phyloP scores from a whole-genome alignment of 2,329 filamentous ascomycete genomes.

The Sclerotinia glacialis region DNA sequence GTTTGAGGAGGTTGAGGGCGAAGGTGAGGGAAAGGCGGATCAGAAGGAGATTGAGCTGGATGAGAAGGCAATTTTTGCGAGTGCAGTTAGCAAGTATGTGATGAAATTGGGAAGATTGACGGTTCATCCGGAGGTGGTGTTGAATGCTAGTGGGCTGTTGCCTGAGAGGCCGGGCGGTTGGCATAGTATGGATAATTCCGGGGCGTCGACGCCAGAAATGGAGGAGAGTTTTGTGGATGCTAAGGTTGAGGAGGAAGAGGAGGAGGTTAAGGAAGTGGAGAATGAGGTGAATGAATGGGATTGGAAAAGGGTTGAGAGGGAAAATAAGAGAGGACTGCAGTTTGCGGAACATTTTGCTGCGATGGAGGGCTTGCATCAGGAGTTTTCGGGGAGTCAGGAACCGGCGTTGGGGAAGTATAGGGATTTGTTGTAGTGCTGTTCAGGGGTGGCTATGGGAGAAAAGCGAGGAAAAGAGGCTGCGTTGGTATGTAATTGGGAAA shows the following conservation, averaged over 20 bases:
- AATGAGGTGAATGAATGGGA: constrained; percentile 46
- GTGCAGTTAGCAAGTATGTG: constrained; percentile 75
- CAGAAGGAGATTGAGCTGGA: constrained; percentile 41
- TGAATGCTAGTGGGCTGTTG: constrained; percentile 69
- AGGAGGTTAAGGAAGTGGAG: constrained; percentile 10
- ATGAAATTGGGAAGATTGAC: constrained; percentile 81
- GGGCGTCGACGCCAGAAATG: constrained; percentile 33
- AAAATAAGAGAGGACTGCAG: constrained; percentile 54
- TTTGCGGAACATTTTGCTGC: constrained; percentile 55
- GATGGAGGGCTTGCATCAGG: constrained; percentile 51
- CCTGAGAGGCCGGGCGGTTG: constrained; percentile 69
- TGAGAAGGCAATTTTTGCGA: constrained; percentile 66
- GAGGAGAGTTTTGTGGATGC: constrained; percentile 14
- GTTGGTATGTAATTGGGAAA: background rate
- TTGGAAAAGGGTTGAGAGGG: constrained; percentile 56
- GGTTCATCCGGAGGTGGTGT: constrained; percentile 73
- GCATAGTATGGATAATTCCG: constrained; percentile 42
- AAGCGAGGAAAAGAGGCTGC: background rate
- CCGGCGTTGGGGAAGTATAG: constrained; percentile 39
- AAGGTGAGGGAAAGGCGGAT: constrained; percentile 38
- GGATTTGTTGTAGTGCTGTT: constrained; percentile 32
- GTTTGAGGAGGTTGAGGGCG: constrained; percentile 43
- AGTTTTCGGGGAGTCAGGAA: constrained; percentile 37
- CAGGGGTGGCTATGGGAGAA: background rate
- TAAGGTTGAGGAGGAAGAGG: constrained; percentile 15